Conservation (phyloP, 2,329 filamentous ascomycete species). For the Exophiala lecanii-corni region DNA sequence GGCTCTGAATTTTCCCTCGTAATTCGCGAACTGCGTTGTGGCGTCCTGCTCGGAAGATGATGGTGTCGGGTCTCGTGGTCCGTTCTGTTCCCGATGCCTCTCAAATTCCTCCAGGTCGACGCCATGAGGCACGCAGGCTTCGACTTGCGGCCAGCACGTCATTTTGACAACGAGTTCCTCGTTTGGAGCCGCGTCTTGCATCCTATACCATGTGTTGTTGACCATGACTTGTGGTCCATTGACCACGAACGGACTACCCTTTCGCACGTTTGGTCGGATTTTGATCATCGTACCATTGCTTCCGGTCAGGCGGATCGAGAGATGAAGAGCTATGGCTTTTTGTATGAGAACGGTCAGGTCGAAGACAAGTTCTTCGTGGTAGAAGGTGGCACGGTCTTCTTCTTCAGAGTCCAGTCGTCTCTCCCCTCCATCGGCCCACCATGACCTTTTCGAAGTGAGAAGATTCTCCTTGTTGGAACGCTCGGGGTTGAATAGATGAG, state of each 20-base stretch:
- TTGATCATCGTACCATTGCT: slow-evolving; percentile 16
- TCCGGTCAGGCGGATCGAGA: slow-evolving; percentile 18
- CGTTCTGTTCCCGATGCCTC: too few relatives aligned
- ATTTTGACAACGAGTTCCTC: slow-evolving; percentile 17
- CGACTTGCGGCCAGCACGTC: slow-evolving; percentile 23
- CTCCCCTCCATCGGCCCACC: background rate
- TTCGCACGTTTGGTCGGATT: slow-evolving; percentile 14
- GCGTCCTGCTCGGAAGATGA: too few relatives aligned
- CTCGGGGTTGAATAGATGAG: background rate
- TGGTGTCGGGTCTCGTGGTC: too few relatives aligned
- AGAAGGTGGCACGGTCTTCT: background rate
- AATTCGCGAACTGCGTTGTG: background rate
- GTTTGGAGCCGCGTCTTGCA: background rate
- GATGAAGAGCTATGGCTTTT: slow-evolving; percentile 10
- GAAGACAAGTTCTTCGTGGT: background rate
- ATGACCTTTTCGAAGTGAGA: background rate
- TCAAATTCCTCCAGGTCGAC: slow-evolving; percentile 6
- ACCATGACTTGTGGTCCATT: slow-evolving; percentile 6
- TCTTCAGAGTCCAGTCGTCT: background rate
- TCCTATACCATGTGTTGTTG: slow-evolving; percentile 6
- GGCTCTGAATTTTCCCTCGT: background rate
- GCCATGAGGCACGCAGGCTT: slow-evolving; percentile 17
- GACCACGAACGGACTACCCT: slow-evolving; percentile 10
- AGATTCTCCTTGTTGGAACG: background rate
- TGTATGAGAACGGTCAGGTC: slow-evolving; percentile 14